Evolutionary conservation across 495 filamentous ascomycete genomes (phyloP).

Genomic region (Xylaria flabelliformis): DNA sequence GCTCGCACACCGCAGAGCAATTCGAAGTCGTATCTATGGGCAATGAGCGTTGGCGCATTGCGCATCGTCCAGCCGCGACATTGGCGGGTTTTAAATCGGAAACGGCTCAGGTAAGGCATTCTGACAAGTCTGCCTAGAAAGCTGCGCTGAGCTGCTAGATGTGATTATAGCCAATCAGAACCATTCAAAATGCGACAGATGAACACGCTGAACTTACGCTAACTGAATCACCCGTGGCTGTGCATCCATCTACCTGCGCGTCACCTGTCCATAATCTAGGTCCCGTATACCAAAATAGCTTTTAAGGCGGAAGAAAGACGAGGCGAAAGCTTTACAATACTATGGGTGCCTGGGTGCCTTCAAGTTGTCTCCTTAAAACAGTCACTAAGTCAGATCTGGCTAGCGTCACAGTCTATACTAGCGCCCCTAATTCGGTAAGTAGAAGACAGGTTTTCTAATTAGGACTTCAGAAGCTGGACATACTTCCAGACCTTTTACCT

Average conservation of each 20-base stretch:
- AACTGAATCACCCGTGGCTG: background rate
- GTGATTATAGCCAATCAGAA: background rate
- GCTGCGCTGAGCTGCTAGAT: background rate
- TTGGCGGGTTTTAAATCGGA: background rate
- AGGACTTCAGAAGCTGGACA: too few species aligned
- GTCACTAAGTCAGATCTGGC: background rate
- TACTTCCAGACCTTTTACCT: background rate
- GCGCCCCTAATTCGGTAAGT: background rate
- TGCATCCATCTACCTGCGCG: background rate
- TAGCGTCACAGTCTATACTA: background rate
- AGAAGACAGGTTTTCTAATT: background rate
- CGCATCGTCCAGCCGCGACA: background rate
- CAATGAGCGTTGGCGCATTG: background rate
- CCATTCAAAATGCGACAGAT: background rate
- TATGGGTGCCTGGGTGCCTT: background rate
- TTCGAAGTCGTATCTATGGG: background rate
- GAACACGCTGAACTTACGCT: background rate
- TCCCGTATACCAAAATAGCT: background rate
- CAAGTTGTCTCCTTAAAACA: background rate
- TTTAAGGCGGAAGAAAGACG: background rate
- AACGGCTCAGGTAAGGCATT: background rate
- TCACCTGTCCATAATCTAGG: background rate
- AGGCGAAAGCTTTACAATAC: background rate
- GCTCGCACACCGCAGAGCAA: background rate
- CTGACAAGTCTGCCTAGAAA: background rate